Percentiles rank a stretch among this genome's conserved stretches.
phyloP scores from a whole-genome alignment of 345 rosid genomes.

The Brassica napus region Da-Ae NC_063439.1:2098501-2099000 shows the following conservation, averaged over 20 bases:
- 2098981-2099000: slow-evolving; percentile 92
- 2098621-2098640: slow-evolving; percentile 23
- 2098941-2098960: slow-evolving; percentile 97
- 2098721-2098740: slow-evolving; percentile 30
- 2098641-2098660: slow-evolving; percentile 21
- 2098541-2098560: not conserved
- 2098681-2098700: slow-evolving; percentile 23
- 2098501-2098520: not conserved
- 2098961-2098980: slow-evolving; percentile 99
- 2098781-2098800: slow-evolving; percentile 92
- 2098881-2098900: slow-evolving; percentile 14
- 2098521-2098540: not conserved
- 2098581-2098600: not conserved
- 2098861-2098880: slow-evolving; percentile 29
- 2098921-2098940: slow-evolving; percentile 54
- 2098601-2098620: not conserved
- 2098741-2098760: slow-evolving; percentile 96
- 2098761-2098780: slow-evolving; percentile 99
- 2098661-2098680: slow-evolving; percentile 19
- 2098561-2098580: not conserved
- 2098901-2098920: slow-evolving; percentile 23
- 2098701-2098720: slow-evolving; percentile 21
- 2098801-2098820: slow-evolving; percentile 97
- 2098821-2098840: slow-evolving; percentile 95
- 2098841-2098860: slow-evolving; percentile 97